These are phyloP conservation scores for Pseudopithomyces chartarum DNA, from an alignment of 2,329 filamentous ascomycete genomes.

Conservation along the genomic window DNA sequence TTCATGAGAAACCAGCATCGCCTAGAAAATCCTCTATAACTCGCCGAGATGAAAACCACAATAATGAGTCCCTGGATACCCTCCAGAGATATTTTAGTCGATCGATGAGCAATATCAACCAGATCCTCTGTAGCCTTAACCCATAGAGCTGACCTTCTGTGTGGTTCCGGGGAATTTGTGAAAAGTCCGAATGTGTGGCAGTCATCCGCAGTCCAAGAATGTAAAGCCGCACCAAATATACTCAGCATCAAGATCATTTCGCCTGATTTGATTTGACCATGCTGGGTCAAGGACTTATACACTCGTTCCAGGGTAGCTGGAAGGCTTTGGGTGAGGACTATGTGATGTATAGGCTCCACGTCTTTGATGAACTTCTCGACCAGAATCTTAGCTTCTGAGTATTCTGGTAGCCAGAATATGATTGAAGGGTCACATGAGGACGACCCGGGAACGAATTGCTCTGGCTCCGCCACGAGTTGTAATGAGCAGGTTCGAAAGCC, in stretches of 20 bases:
- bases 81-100: slow-evolving; percentile 33
- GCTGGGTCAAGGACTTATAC: slow-evolving; percentile 29
- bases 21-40: slow-evolving; percentile 41
- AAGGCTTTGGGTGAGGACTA: slow-evolving; percentile 40
- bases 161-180: slow-evolving; percentile 23
- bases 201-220: slow-evolving; percentile 31
- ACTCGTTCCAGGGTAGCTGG: slow-evolving; percentile 29
- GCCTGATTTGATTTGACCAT: slow-evolving; percentile 26
- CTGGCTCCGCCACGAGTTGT: slow-evolving; percentile 2
- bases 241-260: slow-evolving; percentile 37
- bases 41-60: slow-evolving; percentile 35
- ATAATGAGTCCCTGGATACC: slow-evolving; percentile 46
- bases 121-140: slow-evolving; percentile 38
- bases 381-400: slow-evolving; percentile 39
- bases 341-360: slow-evolving; percentile 42
- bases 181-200: slow-evolving; percentile 15
- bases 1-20: slow-evolving; percentile 36
- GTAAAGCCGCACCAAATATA: slow-evolving; percentile 39
- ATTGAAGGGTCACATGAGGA: slow-evolving; percentile 14
- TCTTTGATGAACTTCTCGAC: slow-evolving; percentile 40
- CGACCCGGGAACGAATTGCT: slow-evolving; percentile 5
- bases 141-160: slow-evolving; percentile 34
- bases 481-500: slow-evolving; percentile 16
- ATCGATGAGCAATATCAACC: slow-evolving; percentile 37
- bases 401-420: slow-evolving; percentile 42